Percentiles rank a stretch among this genome's conserved stretches.
Conservation (phyloP, 306 rosid species). For the Malus domestica region ASM211411v1 NC_041791.1:22737501-22738000, state of each 20-base stretch:
- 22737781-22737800: neutral
- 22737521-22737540: neutral
- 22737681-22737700: neutral
- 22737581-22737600: no score
- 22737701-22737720: neutral
- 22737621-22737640: neutral
- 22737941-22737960: conserved; percentile 19
- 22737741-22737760: neutral
- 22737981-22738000: neutral
- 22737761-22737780: neutral
- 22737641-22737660: neutral
- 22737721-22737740: neutral
- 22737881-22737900: conserved; percentile 92
- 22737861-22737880: conserved; percentile 76
- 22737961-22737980: neutral
- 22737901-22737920: conserved; percentile 92
- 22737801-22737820: neutral
- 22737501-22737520: neutral
- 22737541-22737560: neutral
- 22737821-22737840: neutral
- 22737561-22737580: no score
- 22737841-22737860: neutral
- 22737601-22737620: no score
- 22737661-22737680: neutral
- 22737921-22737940: conserved; percentile 45